phyloP scores from a whole-genome alignment of 768 basidiomycete genomes.

The Rhodotorula babjevae region DNA sequence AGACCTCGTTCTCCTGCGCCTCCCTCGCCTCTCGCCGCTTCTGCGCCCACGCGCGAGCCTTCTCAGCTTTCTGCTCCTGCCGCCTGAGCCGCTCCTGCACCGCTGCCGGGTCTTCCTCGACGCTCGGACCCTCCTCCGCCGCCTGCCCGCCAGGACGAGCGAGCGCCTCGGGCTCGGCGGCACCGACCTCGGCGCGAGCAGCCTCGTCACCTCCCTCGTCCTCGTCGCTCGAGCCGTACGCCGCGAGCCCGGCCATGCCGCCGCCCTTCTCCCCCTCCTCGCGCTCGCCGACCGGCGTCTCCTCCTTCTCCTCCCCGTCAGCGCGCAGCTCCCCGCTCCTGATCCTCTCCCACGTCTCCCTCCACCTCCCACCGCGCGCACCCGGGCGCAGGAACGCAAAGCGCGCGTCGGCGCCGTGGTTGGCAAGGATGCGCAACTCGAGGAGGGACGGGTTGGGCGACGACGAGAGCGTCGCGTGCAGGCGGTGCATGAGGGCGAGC shows the following conservation, averaged over 20 bases:
- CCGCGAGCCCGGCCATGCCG: slow-evolving; percentile 13
- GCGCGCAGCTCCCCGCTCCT: slow-evolving; percentile 10
- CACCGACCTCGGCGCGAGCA: background rate
- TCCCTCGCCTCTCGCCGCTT: background rate
- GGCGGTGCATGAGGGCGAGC: slow-evolving; percentile 66
- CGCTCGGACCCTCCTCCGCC: no score
- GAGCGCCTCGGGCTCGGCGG: no score
- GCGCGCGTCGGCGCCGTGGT: slow-evolving; percentile 69
- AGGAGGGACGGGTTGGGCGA: slow-evolving; percentile 75
- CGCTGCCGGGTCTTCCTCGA: background rate
- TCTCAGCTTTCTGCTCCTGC: slow-evolving; percentile 6
- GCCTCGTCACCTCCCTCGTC: slow-evolving; percentile 4
- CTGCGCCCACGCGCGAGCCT: slow-evolving; percentile 21
- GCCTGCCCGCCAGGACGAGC: background rate
- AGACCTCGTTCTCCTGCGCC: background rate
- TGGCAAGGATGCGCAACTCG: slow-evolving; percentile 82
- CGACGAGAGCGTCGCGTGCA: slow-evolving; percentile 62
- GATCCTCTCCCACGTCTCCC: slow-evolving; percentile 23
- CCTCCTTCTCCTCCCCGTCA: background rate
- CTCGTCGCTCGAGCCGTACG: slow-evolving; percentile 21
- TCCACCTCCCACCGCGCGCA: slow-evolving; percentile 10
- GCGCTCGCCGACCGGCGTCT: background rate
- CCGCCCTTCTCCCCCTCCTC: background rate
- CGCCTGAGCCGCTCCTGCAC: background rate
- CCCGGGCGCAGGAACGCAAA: slow-evolving; percentile 63